phyloP scores from a whole-genome alignment of 129 eudicot species.

The Escallonia rubra region DNA sequence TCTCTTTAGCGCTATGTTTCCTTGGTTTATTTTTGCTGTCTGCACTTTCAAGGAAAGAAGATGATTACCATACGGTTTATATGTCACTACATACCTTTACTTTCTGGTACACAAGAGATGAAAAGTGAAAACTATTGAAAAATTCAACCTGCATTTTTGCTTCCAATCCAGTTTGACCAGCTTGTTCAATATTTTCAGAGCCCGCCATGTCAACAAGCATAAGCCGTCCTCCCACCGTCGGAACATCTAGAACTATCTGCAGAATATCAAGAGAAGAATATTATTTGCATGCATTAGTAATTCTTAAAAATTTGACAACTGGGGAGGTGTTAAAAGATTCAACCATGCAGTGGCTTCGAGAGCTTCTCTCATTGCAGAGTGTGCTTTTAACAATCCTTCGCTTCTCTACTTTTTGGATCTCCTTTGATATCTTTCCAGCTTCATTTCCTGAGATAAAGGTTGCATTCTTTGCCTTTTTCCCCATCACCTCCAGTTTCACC shows the following conservation, averaged over 20 bases:
- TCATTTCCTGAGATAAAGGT: constrained; percentile 91
- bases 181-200: constrained; percentile 95
- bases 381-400: constrained; percentile 87
- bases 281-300: not conserved
- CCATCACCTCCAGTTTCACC: constrained; percentile 96
- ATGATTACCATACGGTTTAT: not conserved
- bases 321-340: not conserved
- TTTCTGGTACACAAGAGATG: not conserved
- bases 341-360: constrained; percentile 99
- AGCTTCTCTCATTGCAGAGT: constrained; percentile 91
- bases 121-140: not conserved
- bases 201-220: constrained; percentile 99
- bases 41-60: constrained; percentile 24
- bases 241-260: constrained; percentile 92
- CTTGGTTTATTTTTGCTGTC: constrained; percentile 98
- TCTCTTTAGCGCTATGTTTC: constrained; percentile 86
- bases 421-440: constrained; percentile 90
- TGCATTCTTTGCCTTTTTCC: constrained; percentile 97
- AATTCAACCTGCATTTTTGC: constrained; percentile 90
- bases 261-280: not conserved
- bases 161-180: constrained; percentile 88
- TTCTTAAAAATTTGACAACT: not conserved
- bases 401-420: constrained; percentile 98
- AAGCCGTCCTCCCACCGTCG: constrained; percentile 92
- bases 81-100: not conserved